Evolutionary conservation across 139 green algal species (phyloP), one percentile per base, ranked within the genome.

Genomic region (Haematococcus lacustris): DNA sequence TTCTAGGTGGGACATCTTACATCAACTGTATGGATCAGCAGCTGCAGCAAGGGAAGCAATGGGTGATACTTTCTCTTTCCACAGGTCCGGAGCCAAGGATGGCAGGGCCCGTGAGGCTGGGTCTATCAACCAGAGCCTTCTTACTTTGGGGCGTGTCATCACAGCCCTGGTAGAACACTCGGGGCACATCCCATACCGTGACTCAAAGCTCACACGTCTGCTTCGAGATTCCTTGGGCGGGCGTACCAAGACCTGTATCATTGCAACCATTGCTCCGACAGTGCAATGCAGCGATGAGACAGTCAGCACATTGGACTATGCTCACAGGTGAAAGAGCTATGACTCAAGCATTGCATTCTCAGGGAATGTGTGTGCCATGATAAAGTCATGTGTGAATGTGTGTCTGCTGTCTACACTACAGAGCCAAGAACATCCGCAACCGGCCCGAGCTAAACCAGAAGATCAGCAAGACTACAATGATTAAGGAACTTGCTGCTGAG

Each of bases 341-440:
- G n/a, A n/a, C n/a, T n/a, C n/a, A n/a, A n/a, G n/a, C n/a, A n/a
- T n/a, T n/a, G n/a, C n/a, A n/a, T n/a, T 3, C 50, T 6, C 37
- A 57, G 47, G n/a, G n/a, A n/a, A n/a, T n/a, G n/a, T n/a, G n/a
- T n/a, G n/a, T n/a, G n/a, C n/a, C n/a, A n/a, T n/a, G n/a, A n/a
- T n/a, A n/a, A n/a, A n/a, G n/a, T n/a, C n/a, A n/a, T n/a, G n/a
- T n/a, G n/a, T n/a, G n/a, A n/a, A n/a, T n/a, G n/a, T n/a, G n/a
- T n/a, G n/a, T n/a, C n/a, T n/a, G n/a, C n/a, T n/a, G n/a, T n/a
- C n/a, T n/a, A n/a, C n/a, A n/a, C n/a, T n/a, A 51, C 68, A 69
- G 53, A 28, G 96, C 96, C 32, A 98, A 98, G 85, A 97, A 94
- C 81, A 98, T 99, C 75, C 91, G 92, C 74, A 99, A 99, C 87